Conservation (phyloP, 352 stramenopile species). For the Phytophthora sp. region DNA sequence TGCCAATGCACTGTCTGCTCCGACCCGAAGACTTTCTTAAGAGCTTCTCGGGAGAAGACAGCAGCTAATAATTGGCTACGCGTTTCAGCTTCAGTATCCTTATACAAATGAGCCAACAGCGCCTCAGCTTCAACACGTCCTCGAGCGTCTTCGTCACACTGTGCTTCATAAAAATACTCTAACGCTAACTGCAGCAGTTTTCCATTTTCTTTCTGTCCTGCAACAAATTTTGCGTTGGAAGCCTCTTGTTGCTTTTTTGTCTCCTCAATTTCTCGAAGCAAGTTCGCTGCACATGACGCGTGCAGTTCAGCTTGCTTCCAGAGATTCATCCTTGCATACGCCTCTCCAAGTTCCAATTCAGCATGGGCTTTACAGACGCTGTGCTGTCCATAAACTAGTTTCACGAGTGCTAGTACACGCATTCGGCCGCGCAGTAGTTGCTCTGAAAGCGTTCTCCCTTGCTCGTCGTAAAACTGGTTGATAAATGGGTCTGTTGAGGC, state of each 20-base stretch:
- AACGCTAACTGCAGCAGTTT: conserved; percentile 25
- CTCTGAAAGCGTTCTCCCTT: conserved; percentile 61
- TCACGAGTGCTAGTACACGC: conserved; percentile 58
- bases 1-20: conserved; percentile 61
- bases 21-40: conserved; percentile 34
- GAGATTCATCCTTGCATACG: conserved; percentile 61
- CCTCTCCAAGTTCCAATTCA: conserved; percentile 61
- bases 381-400: conserved; percentile 47
- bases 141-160: conserved; percentile 25
- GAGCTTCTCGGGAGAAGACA: conserved; percentile 10
- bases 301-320: conserved; percentile 77
- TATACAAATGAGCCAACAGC: conserved; percentile 8
- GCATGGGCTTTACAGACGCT: conserved; percentile 48
- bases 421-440: conserved; percentile 64
- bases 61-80: conserved; percentile 18
- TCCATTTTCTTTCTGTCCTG: conserved; percentile 2
- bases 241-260: background rate
- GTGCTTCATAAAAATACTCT: conserved; percentile 35
- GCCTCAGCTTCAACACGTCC: conserved; percentile 21
- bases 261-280: conserved; percentile 49
- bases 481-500: conserved; percentile 59
- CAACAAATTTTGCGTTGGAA: background rate
- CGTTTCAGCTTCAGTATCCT: background rate
- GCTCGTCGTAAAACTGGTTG: conserved; percentile 65
- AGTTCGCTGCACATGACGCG: conserved; percentile 32